Evolutionary conservation across 805 yeast genomes (phyloP).

Genomic region (Metschnikowia koreensis): DNA sequence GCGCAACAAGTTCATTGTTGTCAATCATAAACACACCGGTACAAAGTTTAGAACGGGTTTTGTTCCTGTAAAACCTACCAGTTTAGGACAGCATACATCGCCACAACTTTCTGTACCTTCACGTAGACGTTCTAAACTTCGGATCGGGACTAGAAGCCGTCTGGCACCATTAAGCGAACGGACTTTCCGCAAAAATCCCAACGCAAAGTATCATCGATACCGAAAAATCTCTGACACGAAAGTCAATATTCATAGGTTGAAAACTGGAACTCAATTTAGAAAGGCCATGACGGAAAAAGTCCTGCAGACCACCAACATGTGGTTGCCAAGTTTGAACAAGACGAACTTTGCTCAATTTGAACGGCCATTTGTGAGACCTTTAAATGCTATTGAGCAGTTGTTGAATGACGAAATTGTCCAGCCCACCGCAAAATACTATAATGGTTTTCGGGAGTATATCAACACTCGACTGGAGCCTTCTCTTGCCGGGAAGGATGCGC

Average conservation of each 20-base stretch:
- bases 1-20: slow-evolving; percentile 4
- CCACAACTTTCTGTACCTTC: not conserved
- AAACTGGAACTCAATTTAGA: slow-evolving; percentile 52
- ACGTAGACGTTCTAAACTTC: not conserved
- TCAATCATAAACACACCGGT: slow-evolving; percentile 1
- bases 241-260: slow-evolving; percentile 17
- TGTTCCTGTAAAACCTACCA: slow-evolving; percentile 5
- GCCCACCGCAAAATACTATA: slow-evolving; percentile 42
- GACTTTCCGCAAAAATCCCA: slow-evolving; percentile 5
- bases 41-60: slow-evolving; percentile 11
- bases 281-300: slow-evolving; percentile 49
- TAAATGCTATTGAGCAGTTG: slow-evolving; percentile 43
- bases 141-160: not conserved
- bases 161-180: slow-evolving; percentile 7
- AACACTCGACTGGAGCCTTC: slow-evolving; percentile 5
- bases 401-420: slow-evolving; percentile 23
- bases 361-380: slow-evolving; percentile 51
- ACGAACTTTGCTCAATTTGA: slow-evolving; percentile 49
- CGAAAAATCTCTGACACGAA: not conserved
- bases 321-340: slow-evolving; percentile 59
- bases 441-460: not conserved
- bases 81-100: not conserved
- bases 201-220: not conserved
- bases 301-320: slow-evolving; percentile 56
- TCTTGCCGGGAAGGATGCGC: slow-evolving; percentile 1